Evolutionary conservation across 345 rosid species (phyloP), one percentile per base, ranked within the genome.

Genomic region (Theobroma cacao): DNA sequence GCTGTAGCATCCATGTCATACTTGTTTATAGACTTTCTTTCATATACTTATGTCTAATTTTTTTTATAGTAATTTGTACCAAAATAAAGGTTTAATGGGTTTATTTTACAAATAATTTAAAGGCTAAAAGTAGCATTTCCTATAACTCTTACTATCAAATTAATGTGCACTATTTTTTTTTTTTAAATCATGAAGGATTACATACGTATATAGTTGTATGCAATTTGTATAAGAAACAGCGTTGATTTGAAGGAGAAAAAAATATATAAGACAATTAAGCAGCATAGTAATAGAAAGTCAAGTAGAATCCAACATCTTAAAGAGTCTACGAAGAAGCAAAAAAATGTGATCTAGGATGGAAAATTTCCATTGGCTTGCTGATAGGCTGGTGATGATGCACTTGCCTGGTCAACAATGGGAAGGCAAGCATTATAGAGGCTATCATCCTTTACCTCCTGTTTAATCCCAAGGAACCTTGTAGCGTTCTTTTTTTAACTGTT

Each of bases 391-490:
- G 87, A 70, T 30, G 79, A 45, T 34, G 81, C 62, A 70, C 80
- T 84, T 38, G 80, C 75, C 43, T 82, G 85, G 64, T 85, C 85
- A 60, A 83, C 56, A 52, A 82, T 78, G 62, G 87, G 80, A 17
- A 81, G 62, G 43, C 79, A 78, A 72, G 81, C 80, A 75, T 83
- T 87, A 56, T 81, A 82, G n/a, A 75, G 62, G 59, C 73, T 81
- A 33, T 86, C 90, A 72, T 83, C 90, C 75, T 81, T 80, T 31
- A 73, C 81, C 80, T 90, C 94, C 81, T 79, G 84, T 77, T 89
- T 86, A 18, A 89, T 88, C 53, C 80, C 82, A 13, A 85, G 72
- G 77, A 76, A 77, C 64, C 82, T 79, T 76, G 12, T 63, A 20
- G 77, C 81, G 15, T 73, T 63, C 72, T 84, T 82, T 43, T n/a